Percentiles rank a stretch among this genome's conserved stretches.
Evolutionary conservation across 2,329 filamentous ascomycete genomes (phyloP).

Genomic region (Phyllosticta capitalensis): DNA sequence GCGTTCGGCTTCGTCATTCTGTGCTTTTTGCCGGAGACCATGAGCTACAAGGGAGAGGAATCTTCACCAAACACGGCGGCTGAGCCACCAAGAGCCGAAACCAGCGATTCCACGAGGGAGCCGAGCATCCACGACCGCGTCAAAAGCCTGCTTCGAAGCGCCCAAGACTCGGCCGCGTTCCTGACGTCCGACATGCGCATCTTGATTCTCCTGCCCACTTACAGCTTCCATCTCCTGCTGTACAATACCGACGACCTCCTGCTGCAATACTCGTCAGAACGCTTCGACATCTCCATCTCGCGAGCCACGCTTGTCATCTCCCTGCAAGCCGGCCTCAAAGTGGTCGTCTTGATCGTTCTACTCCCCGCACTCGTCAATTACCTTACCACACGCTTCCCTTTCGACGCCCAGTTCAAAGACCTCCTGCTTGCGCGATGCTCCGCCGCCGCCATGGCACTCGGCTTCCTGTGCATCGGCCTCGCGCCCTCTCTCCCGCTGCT

Average conservation of each 20-base stretch:
- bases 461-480: constrained; percentile 21
- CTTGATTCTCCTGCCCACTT: constrained; percentile 20
- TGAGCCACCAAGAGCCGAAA: not conserved
- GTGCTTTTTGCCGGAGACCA: constrained; percentile 24
- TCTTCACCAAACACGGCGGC: not conserved
- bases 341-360: constrained; percentile 22
- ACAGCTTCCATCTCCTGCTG: constrained; percentile 19
- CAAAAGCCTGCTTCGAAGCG: not conserved
- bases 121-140: not conserved
- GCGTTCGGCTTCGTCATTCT: constrained; percentile 10
- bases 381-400: constrained; percentile 11
- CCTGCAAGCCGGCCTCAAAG: constrained; percentile 19
- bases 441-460: constrained; percentile 17
- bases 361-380: constrained; percentile 20
- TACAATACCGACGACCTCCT: constrained; percentile 24
- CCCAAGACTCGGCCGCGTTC: constrained; percentile 19
- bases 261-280: constrained; percentile 45
- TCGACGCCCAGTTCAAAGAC: constrained; percentile 17
- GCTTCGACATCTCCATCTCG: constrained; percentile 40
- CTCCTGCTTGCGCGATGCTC: constrained; percentile 23
- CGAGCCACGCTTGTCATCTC: constrained; percentile 24
- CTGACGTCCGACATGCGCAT: constrained; percentile 23
- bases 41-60: constrained; percentile 17
- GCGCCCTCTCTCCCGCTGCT: constrained; percentile 20
- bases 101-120: no score